Evolutionary conservation across 345 rosid genomes (phyloP).

Genomic region (Dimocarpus longan): DNA sequence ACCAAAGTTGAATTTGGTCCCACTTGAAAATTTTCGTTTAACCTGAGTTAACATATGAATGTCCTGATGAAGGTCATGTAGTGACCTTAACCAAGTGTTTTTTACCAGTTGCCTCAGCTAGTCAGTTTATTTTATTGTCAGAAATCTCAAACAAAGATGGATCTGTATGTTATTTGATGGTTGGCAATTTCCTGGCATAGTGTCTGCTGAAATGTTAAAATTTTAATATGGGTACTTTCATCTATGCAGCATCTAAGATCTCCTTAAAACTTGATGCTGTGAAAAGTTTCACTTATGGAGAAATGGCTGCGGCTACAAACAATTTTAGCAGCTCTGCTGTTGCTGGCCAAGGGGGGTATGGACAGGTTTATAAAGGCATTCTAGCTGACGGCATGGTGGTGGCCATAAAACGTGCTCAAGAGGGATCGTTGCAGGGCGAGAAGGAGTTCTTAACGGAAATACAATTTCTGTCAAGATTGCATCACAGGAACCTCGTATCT

Average conservation of each 20-base stretch:
- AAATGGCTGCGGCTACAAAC: slow-evolving; percentile 68
- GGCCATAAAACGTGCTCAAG: slow-evolving; percentile 91
- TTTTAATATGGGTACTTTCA: slow-evolving; percentile 25
- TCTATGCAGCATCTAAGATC: slow-evolving; percentile 53
- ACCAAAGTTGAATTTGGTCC: neutral
- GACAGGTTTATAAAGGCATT: slow-evolving; percentile 84
- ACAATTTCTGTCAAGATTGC: slow-evolving; percentile 81
- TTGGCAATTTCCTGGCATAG: neutral
- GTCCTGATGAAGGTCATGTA: neutral
- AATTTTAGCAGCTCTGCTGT: slow-evolving; percentile 60
- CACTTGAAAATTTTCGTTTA: neutral
- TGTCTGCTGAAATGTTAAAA: neutral
- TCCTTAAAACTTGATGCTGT: slow-evolving; percentile 74
- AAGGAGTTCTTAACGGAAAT: slow-evolving; percentile 93
- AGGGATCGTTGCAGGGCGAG: slow-evolving; percentile 90
- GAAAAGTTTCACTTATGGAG: slow-evolving; percentile 69
- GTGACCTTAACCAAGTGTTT: neutral
- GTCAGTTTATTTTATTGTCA: neutral
- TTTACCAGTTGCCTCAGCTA: neutral
- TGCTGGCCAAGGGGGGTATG: slow-evolving; percentile 96
- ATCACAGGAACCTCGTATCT: slow-evolving; percentile 92
- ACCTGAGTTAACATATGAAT: neutral
- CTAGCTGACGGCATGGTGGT: slow-evolving; percentile 70
- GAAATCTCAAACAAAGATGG: neutral
- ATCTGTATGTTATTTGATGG: neutral